These are phyloP conservation scores for Canavalia gladiata DNA, from an alignment of 306 rosid genomes.

Conservation along the genomic window DNA sequence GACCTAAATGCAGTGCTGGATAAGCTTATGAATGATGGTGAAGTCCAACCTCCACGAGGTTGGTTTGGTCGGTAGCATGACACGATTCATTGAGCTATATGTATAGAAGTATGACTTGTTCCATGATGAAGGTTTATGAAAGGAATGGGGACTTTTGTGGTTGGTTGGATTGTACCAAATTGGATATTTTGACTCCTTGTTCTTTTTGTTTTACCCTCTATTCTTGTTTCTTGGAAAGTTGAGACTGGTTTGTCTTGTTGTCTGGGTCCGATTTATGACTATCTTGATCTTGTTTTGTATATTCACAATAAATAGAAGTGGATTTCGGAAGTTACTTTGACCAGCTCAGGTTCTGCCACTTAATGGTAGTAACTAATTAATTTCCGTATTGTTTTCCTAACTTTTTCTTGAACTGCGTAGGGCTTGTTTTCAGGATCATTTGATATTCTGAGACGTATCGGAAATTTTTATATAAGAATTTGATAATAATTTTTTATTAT, in stretches of 20 bases:
- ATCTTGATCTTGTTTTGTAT: conserved; percentile 58
- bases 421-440: too few species aligned
- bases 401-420: too few species aligned
- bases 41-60: conserved; percentile 72
- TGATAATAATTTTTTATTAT: too few species aligned
- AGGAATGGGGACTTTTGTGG: conserved; percentile 27
- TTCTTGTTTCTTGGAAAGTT: conserved; percentile 43
- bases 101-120: conserved; percentile 61
- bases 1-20: conserved; percentile 89
- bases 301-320: conserved; percentile 58
- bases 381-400: too few species aligned
- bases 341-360: background rate
- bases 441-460: too few species aligned
- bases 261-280: conserved; percentile 36
- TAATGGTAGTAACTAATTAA: too few species aligned
- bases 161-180: conserved; percentile 43
- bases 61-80: conserved; percentile 80
- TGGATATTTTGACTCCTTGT: conserved; percentile 32
- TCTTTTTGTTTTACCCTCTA: background rate
- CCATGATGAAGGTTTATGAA: conserved; percentile 41
- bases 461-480: too few species aligned
- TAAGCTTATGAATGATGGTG: conserved; percentile 84
- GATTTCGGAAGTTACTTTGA: conserved; percentile 37
- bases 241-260: conserved; percentile 50
- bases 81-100: conserved; percentile 39